Base-by-base conservation (phyloP, 2,329 filamentous ascomycete species). In the Microsporum canis region DNA sequence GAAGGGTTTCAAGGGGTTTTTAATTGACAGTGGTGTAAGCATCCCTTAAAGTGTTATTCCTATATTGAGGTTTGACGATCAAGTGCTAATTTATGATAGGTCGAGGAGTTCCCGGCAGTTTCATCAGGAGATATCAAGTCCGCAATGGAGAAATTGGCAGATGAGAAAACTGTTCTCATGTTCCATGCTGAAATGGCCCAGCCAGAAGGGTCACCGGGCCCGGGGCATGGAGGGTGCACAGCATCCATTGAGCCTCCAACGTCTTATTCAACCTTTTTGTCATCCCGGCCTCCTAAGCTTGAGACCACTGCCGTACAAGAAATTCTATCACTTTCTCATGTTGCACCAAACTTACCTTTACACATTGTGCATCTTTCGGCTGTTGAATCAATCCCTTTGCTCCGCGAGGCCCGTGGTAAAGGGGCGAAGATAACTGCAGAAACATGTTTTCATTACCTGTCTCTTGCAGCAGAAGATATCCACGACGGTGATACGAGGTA, bases 181-280 rank as follows among this genome's bases (percentile, higher is more conserved):
- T 99, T 99, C 78, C 94, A 99, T 71, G 94, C 94, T 61, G 94
- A 99, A 75, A 97, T 96, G 91, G 86, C 95, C 10, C 91, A 34
- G 29, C 31, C 51, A 55, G 51, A 17, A 7, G 31, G 17, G 12
- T 8, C 92, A n/a, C 89, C 90, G 23, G 51, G n/a, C 23, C 91
- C 1, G 88, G 88, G 59, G 89, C 94, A 71, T 84, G 85, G 31
- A 85, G 90, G 3, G 23, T 58, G 56, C 36, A 12, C n/a, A 8
- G 76, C 88, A 5, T 83, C 82, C 0, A 57, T 12, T 33, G 90
- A 89, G 14, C 84, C 87, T 8, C 78, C 91, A 31, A 86, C 86
- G 59, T 79, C 86, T 34, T 99, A 99, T 78, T 83, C 84, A 64
- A 96, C 92, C 2, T 99, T 97, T 78, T 83, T 99, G 49, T 85